Percentiles rank a stretch among this genome's conserved stretches.
These are phyloP conservation scores for Chlamydomonas incerta DNA, from an alignment of 139 green algal species.

Conservation along the genomic window DNA sequence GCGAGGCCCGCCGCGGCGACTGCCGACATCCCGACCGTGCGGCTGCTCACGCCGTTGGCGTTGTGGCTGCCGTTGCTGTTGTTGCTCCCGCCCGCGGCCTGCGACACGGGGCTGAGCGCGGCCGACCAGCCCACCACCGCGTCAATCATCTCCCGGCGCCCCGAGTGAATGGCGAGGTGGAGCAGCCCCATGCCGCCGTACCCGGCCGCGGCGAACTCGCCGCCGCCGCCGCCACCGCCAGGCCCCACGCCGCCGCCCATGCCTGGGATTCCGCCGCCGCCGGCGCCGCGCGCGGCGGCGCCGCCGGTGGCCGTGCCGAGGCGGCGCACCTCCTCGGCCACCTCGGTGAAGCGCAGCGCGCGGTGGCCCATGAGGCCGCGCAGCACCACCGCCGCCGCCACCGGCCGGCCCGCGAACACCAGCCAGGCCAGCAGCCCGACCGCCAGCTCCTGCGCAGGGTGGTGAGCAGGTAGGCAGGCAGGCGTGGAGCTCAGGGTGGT, in stretches of 20 bases:
- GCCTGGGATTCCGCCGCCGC: neutral
- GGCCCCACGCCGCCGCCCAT: too few relatives aligned
- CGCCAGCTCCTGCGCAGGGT: conserved; percentile 16
- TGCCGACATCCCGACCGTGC: too few relatives aligned
- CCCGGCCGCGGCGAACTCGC: neutral
- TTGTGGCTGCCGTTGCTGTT: too few relatives aligned
- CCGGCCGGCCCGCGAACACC: neutral
- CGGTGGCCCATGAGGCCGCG: conserved; percentile 4
- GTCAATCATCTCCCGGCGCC: neutral
- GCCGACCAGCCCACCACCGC: neutral
- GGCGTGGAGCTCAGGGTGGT: too few relatives aligned
- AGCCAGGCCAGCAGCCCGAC: conserved; percentile 26
- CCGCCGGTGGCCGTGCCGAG: too few relatives aligned
- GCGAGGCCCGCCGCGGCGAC: too few relatives aligned
- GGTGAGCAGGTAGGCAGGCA: neutral
- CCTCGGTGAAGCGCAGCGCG: neutral
- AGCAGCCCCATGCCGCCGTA: conserved; percentile 12
- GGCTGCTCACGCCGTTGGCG: too few relatives aligned
- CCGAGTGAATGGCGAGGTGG: conserved; percentile 22
- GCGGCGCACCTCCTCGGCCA: neutral
- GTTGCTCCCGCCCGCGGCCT: too few relatives aligned
- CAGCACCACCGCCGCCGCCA: neutral
- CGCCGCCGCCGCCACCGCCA: too few relatives aligned
- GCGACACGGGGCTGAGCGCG: neutral
- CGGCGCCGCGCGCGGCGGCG: too few relatives aligned